Evolutionary conservation across 108 stramenopile genomes (phyloP), one percentile per base, ranked within the genome.

Genomic region (Parietichytrium sp.): DNA sequence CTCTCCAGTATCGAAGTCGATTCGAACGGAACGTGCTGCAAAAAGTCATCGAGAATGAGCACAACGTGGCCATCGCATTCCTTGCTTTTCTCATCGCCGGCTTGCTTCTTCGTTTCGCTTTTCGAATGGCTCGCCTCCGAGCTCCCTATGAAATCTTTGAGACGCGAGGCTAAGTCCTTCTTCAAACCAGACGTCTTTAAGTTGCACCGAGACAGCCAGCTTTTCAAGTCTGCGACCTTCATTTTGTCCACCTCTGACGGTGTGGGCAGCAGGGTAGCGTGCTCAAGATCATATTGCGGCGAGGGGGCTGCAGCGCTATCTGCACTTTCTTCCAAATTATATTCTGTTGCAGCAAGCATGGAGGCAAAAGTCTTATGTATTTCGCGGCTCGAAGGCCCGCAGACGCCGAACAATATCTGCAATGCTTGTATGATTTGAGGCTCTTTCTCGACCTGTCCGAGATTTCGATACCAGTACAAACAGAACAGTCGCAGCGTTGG

Each of bases 21-120:
- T 85, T 98, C 98, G 61, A 94, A 95, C 27, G 98, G 98, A 87
- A 98, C 88, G 15, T 94, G 83, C 26, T 96, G 96, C 4, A 98
- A 83, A 78, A 93, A 82, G 83, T 98, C 98, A 79, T 97, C 98
- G 20, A 98, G 86, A 49, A 97, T 87, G 7, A 98, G 89, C 30
- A 98, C 48, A 47, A 89, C 79, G 78, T 84, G 87, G 36, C 88
- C 83, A 6, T 15, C 23, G 54, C 25, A 55, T 20, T 16, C 1
- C 13, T 26, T 1, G 1, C 15, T 72, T 45, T 33, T 7, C 3
- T 1, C 20, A 20, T 2, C 26, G 23, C 20, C 54, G 26, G 15
- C 1, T 20, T 55, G 18, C 20, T 55, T n/a, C n/a, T 50, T 50
- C n/a, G 49, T 20, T 29, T 55, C 54, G 26, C 20, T 27, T 1